Percentiles rank a stretch among this genome's conserved stretches.
phyloP scores from a whole-genome alignment of 257 asterid species.

The Penstemon davidsonii region DNA sequence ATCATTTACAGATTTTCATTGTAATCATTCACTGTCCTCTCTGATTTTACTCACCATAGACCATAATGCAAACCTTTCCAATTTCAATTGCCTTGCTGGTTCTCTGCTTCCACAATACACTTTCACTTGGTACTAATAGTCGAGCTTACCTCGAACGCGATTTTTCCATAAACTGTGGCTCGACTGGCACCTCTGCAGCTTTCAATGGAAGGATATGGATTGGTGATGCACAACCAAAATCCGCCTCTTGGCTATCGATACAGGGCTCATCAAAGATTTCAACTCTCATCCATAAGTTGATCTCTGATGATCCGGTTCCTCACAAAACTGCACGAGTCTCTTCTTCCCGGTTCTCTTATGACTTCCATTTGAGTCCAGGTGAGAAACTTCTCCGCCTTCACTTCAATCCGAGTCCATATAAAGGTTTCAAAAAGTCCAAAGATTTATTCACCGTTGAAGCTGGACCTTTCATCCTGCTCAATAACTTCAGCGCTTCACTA shows the following conservation, averaged over 20 bases:
- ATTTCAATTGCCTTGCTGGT: conserved; percentile 3
- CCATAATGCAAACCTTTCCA: background rate
- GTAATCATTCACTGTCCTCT: too few relatives aligned
- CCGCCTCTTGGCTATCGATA: conserved; percentile 24
- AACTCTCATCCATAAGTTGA: conserved; percentile 11
- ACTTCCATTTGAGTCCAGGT: conserved; percentile 32
- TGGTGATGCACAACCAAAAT: conserved; percentile 36
- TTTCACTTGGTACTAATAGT: background rate
- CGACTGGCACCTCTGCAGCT: conserved; percentile 28
- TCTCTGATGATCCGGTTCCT: conserved; percentile 26
- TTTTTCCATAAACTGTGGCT: conserved; percentile 46
- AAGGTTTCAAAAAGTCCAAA: conserved; percentile 1
- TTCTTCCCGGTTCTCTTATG: conserved; percentile 25
- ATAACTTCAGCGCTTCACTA: conserved; percentile 20
- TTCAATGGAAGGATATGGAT: conserved; percentile 42
- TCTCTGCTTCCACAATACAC: conserved; percentile 19
- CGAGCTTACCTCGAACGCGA: conserved; percentile 19
- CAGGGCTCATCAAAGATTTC: conserved; percentile 47
- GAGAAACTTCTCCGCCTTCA: conserved; percentile 20
- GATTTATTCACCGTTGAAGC: conserved; percentile 12
- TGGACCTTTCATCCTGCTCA: conserved; percentile 14
- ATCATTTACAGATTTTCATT: background rate
- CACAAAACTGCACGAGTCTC: conserved; percentile 34
- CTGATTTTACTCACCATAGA: too few relatives aligned
- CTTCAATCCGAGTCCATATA: conserved; percentile 11